These are phyloP conservation scores for Ascosphaera apis DNA, from an alignment of 2,329 filamentous ascomycete genomes.

Conservation along the genomic window DNA sequence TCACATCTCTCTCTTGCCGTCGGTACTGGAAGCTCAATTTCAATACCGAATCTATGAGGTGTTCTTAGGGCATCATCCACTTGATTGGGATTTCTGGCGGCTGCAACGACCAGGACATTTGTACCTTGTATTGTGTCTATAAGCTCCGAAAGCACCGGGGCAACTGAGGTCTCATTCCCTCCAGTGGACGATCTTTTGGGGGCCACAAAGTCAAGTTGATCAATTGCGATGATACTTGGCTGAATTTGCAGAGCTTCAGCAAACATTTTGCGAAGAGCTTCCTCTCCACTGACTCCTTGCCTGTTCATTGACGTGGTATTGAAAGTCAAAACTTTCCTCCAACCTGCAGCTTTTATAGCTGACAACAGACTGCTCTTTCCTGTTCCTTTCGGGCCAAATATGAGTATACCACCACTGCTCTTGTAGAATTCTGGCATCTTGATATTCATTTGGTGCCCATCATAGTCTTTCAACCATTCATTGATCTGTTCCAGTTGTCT, in stretches of 20 bases:
- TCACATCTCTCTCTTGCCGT: conserved; percentile 46
- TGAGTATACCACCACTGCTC: conserved; percentile 36
- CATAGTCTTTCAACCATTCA: conserved; percentile 35
- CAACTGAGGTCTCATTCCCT: conserved; percentile 16
- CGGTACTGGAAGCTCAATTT: conserved; percentile 57
- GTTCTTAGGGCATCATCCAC: conserved; percentile 47
- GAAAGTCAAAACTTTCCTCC: conserved; percentile 40
- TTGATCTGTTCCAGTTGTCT: conserved; percentile 44
- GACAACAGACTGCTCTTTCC: conserved; percentile 60
- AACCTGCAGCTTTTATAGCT: conserved; percentile 41
- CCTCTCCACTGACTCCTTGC: conserved; percentile 21
- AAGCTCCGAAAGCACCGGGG: conserved; percentile 18
- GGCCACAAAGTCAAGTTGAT: conserved; percentile 50
- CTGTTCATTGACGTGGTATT: conserved; percentile 13
- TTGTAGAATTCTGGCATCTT: conserved; percentile 20
- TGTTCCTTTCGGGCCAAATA: conserved; percentile 64
- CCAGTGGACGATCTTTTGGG: conserved; percentile 29
- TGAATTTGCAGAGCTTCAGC: conserved; percentile 42
- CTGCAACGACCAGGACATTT: conserved; percentile 49
- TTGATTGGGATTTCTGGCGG: conserved; percentile 48
- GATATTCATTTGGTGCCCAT: conserved; percentile 10
- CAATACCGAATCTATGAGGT: conserved; percentile 38
- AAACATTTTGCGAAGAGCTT: conserved; percentile 44
- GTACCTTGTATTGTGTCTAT: conserved; percentile 19
- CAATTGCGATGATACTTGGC: conserved; percentile 59